A percentile compares a stretch with the other conserved stretches of the same genome.
These are phyloP conservation scores for Striga asiatica DNA, from an alignment of 257 asterid genomes.

Conservation along the genomic window DNA sequence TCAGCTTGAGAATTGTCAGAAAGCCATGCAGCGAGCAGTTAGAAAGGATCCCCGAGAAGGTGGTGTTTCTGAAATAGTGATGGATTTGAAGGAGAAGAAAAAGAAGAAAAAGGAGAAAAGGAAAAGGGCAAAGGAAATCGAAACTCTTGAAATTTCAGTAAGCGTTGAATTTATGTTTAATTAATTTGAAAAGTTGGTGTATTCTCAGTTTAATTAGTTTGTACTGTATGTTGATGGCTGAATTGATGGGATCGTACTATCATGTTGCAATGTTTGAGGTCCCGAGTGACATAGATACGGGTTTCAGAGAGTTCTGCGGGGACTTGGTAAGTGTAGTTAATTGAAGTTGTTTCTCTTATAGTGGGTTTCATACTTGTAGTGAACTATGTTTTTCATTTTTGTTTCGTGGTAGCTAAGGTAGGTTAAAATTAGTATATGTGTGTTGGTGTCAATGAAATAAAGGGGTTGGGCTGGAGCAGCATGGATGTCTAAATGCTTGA, in stretches of 20 bases:
- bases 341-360: background rate
- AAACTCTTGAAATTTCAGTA: constrained; percentile 26
- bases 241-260: too few relatives aligned
- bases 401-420: background rate
- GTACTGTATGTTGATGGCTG: background rate
- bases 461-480: too few relatives aligned
- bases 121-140: too few relatives aligned
- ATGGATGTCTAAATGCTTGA: too few relatives aligned
- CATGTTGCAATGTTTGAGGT: constrained; percentile 37
- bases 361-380: background rate
- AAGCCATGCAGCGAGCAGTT: constrained; percentile 31
- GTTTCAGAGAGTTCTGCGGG: constrained; percentile 47
- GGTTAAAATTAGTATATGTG: background rate
- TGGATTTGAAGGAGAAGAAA: too few relatives aligned
- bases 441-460: background rate
- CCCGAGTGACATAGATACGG: constrained; percentile 32
- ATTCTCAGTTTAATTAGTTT: background rate
- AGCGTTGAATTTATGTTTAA: constrained; percentile 13
- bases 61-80: too few relatives aligned
- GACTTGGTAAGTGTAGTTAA: constrained; percentile 24
- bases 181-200: constrained; percentile 3
- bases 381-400: background rate
- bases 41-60: constrained; percentile 7
- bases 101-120: too few relatives aligned
- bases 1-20: constrained; percentile 68